Evolutionary conservation across 2,329 filamentous ascomycete species (phyloP).

Genomic region (Colletotrichum gigasporum): DNA sequence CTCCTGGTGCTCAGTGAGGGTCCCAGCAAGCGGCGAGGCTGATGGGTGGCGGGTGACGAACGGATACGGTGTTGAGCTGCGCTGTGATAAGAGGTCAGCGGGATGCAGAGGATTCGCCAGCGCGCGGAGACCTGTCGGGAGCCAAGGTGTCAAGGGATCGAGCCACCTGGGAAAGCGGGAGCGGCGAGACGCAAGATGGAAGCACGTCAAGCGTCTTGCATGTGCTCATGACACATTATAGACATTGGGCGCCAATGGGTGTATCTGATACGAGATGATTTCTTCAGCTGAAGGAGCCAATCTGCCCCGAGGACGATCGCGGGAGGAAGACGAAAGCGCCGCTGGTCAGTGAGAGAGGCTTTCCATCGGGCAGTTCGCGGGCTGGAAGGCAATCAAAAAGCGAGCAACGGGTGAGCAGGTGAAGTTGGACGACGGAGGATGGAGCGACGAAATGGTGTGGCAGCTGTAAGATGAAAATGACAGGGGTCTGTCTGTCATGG

Average conservation of each 20-base stretch:
- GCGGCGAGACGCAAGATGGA: slow-evolving; percentile 20
- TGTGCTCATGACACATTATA: slow-evolving; percentile 27
- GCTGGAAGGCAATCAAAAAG: slow-evolving; percentile 1
- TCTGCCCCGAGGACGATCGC: neutral
- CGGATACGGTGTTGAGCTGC: slow-evolving; percentile 13
- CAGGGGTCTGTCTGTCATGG: slow-evolving; percentile 28
- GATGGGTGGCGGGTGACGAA: neutral
- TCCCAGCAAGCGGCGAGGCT: neutral
- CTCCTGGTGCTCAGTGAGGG: slow-evolving; percentile 5
- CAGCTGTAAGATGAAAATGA: slow-evolving; percentile 26
- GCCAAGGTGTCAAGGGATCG: slow-evolving; percentile 30
- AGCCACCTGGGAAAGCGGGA: neutral
- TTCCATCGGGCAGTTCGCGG: neutral
- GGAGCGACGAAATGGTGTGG: slow-evolving; percentile 30
- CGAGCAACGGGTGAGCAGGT: slow-evolving; percentile 1
- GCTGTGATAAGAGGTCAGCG: slow-evolving; percentile 12
- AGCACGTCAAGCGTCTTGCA: slow-evolving; percentile 24
- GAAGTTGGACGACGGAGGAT: slow-evolving; percentile 16
- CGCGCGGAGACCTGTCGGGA: neutral
- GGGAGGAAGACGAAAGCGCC: neutral
- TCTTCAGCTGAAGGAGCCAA: slow-evolving; percentile 23
- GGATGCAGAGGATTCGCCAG: slow-evolving; percentile 8
- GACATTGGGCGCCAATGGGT: slow-evolving; percentile 25
- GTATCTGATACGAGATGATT: slow-evolving; percentile 17
- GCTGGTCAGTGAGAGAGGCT: neutral